Conservation (phyloP, 2,329 filamentous ascomycete genomes). For the Stagonosporopsis vannaccii region DNA sequence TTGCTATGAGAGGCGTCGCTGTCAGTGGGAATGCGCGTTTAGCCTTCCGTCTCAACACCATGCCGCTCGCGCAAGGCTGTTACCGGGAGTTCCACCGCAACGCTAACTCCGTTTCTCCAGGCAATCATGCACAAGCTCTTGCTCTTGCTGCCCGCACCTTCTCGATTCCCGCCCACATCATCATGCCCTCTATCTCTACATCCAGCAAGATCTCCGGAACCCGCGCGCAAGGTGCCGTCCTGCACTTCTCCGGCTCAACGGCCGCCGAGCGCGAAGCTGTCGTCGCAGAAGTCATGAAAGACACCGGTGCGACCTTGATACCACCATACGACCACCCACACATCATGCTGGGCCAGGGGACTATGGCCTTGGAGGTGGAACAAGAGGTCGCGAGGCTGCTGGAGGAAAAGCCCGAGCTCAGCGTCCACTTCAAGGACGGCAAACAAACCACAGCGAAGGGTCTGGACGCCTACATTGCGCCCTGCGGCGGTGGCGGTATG, state of each 20-base stretch:
- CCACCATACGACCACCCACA: slow-evolving; percentile 93
- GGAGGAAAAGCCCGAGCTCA: slow-evolving; percentile 21
- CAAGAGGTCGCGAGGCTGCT: slow-evolving; percentile 70
- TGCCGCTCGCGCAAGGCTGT: background rate
- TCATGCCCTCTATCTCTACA: slow-evolving; percentile 88
- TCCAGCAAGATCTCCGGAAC: slow-evolving; percentile 90
- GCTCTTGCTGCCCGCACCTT: slow-evolving; percentile 80
- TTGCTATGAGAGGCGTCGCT: background rate
- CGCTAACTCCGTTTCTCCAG: slow-evolving; percentile 53
- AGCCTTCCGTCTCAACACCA: background rate
- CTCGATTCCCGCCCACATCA: slow-evolving; percentile 80
- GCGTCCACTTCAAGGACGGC: slow-evolving; percentile 7
- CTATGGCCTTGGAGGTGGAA: slow-evolving; percentile 81
- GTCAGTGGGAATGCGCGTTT: background rate
- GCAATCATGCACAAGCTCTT: slow-evolving; percentile 94
- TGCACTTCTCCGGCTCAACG: slow-evolving; percentile 85
- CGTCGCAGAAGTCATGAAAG: slow-evolving; percentile 69
- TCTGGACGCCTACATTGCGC: slow-evolving; percentile 70
- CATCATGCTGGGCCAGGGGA: slow-evolving; percentile 94
- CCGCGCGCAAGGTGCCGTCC: slow-evolving; percentile 74
- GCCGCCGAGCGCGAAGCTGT: slow-evolving; percentile 81
- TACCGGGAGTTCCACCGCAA: background rate
- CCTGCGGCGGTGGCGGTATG: slow-evolving; percentile 88
- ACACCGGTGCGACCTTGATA: slow-evolving; percentile 79
- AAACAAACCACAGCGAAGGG: slow-evolving; percentile 20